Percentiles rank a stretch among this genome's conserved stretches.
These are phyloP conservation scores for Gynochthodes officinalis DNA, from an alignment of 257 asterid genomes.

Conservation along the genomic window DNA sequence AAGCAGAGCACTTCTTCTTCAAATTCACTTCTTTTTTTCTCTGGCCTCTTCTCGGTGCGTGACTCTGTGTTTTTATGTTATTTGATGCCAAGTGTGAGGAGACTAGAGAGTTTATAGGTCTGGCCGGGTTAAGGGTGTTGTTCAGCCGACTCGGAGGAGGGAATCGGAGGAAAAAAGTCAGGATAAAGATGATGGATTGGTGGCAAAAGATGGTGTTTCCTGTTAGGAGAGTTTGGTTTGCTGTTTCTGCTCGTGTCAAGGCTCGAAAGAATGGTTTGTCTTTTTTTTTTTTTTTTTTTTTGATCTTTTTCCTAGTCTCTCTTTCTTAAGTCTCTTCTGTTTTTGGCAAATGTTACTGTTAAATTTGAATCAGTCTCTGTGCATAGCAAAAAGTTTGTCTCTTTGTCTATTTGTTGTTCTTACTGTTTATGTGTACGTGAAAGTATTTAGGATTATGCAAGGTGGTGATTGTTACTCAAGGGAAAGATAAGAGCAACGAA, in stretches of 20 bases:
- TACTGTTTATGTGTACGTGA: not conserved
- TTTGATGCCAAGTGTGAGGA: not conserved
- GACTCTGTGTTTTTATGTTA: not conserved
- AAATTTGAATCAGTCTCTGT: not conserved
- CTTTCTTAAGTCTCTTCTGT: not conserved
- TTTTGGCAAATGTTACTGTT: not conserved
- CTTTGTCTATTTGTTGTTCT: not conserved
- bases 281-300: too few relatives aligned
- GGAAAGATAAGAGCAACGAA: not conserved
- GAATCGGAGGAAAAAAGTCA: constrained; percentile 51
- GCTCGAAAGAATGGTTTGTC: constrained; percentile 60
- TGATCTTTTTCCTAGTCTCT: too few relatives aligned
- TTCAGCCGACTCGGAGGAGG: constrained; percentile 59
- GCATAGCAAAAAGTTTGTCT: not conserved
- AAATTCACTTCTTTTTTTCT: not conserved
- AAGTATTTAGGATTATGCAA: too few relatives aligned
- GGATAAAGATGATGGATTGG: constrained; percentile 60
- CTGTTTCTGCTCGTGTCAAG: constrained; percentile 61
- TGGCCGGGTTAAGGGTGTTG: constrained; percentile 66
- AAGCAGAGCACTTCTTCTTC: not conserved
- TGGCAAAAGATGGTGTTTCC: constrained; percentile 80
- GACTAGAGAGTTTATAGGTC: constrained; percentile 26
- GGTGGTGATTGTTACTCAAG: too few relatives aligned
- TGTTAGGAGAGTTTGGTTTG: constrained; percentile 62
- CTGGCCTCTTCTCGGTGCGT: not conserved